Evolutionary conservation across 192 early-diverging fungal species (phyloP), one percentile per base, ranked within the genome.

Genomic region (Diversispora epigaea): DNA sequence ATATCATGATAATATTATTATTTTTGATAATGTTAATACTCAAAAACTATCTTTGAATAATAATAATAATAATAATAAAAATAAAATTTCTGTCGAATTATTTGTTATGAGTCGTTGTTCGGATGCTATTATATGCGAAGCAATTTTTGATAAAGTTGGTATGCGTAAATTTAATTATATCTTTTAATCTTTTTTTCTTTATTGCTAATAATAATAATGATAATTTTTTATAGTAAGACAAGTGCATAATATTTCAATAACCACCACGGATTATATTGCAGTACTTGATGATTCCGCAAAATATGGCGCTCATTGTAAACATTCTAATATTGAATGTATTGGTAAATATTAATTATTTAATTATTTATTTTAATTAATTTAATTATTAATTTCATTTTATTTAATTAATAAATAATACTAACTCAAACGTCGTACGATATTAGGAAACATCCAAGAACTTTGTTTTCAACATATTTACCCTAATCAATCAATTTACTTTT

Each of bases 101-200:
- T 89, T 88, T 76, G 90, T 90, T 11, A 91, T 91, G 90, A 86
- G 86, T 41, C 85, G 86, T 25, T 91, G 90, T 57, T 88, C 90
- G 0, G 89, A 88, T 56, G 85, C 84, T 1, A 74, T 84, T 14
- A 68, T 68, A 17, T 84, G 88, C 40, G 89, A 91, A 73, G 56
- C 40, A 8, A 62, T 85, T 14, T 84, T 86, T 50, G 68, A 25
- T 12, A 57, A 71, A 41, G 84, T 64, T 21, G 25, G 62, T 64
- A 21, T 64, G 25, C 2, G 62, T 64, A 64, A 64, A 43, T n/a
- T 14, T n/a, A 44, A 43, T 44, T 10, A n/a, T 64, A 39, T n/a
- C 9, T 4, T 9, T n/a, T 45, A 44, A n/a, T 41, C 9, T 64
- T 39, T 40, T 41, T 44, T 5, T 43, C 8, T n/a, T 39, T 32